Conservation (phyloP, 768 basidiomycete genomes). For the Lactarius sanguifluus region DNA sequence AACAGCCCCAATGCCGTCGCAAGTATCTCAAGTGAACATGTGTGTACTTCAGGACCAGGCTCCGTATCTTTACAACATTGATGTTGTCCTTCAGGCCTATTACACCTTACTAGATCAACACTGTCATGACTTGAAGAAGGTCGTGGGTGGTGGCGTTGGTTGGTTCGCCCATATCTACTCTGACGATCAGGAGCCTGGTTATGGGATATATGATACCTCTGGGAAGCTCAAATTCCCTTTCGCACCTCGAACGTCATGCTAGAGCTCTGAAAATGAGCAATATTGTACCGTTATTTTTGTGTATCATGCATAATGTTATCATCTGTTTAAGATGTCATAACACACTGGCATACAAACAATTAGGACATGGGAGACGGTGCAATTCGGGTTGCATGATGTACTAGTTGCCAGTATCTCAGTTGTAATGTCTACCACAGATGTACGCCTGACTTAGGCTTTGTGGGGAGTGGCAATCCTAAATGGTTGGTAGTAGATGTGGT, state of each 20-base stretch:
- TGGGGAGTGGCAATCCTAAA: no score
- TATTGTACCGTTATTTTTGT: background rate
- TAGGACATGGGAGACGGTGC: no score
- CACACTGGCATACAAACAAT: no score
- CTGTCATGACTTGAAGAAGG: slow-evolving; percentile 61
- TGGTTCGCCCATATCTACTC: slow-evolving; percentile 86
- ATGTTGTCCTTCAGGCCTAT: slow-evolving; percentile 48
- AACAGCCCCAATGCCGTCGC: slow-evolving; percentile 64
- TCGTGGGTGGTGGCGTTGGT: slow-evolving; percentile 65
- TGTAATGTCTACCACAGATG: no score
- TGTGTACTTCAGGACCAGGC: slow-evolving; percentile 29
- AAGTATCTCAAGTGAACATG: slow-evolving; percentile 58
- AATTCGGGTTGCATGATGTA: no score
- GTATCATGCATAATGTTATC: background rate
- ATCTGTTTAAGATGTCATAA: background rate
- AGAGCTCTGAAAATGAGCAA: slow-evolving; percentile 17
- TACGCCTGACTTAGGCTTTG: no score
- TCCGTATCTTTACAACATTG: background rate
- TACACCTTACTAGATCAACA: slow-evolving; percentile 63
- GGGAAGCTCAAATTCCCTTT: slow-evolving; percentile 65
- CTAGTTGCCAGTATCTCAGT: no score
- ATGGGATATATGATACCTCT: slow-evolving; percentile 58
- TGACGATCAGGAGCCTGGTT: slow-evolving; percentile 63
- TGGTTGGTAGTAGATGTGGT: no score
- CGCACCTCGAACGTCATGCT: slow-evolving; percentile 61